A percentile compares a stretch with the other conserved stretches of the same genome.
Evolutionary conservation across 495 filamentous ascomycete genomes (phyloP).

Genomic region (Neurospora sublineolata): DNA sequence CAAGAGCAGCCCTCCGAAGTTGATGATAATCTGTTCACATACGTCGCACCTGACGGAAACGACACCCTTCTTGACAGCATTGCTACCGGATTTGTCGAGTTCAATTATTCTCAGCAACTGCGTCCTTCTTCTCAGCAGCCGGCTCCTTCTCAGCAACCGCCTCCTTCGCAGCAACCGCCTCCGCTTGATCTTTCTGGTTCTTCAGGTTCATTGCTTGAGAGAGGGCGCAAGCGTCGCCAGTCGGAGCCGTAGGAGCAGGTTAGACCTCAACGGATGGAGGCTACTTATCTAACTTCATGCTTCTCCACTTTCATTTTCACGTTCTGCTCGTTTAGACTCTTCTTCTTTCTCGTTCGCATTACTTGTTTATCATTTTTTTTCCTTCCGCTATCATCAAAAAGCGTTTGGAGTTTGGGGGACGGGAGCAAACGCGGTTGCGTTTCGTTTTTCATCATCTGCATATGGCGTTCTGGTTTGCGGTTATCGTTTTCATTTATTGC

Average conservation of each 20-base stretch:
- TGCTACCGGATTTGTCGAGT: neutral
- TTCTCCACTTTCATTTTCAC: neutral
- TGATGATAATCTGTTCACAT: neutral
- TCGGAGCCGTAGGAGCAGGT: neutral
- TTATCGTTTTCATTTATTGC: neutral
- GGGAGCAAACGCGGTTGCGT: neutral
- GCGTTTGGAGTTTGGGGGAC: neutral
- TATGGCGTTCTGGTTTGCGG: neutral
- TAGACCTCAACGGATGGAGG: neutral
- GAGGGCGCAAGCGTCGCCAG: neutral
- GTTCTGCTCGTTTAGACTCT: neutral
- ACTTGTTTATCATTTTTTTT: neutral
- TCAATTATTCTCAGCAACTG: neutral
- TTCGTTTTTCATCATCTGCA: neutral
- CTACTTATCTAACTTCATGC: neutral
- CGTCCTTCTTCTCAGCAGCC: neutral
- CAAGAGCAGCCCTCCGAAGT: neutral
- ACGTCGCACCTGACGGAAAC: neutral
- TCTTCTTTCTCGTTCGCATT: neutral
- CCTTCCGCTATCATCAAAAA: neutral
- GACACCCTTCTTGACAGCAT: neutral
- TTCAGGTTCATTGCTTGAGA: neutral
- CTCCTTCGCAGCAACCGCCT: neutral
- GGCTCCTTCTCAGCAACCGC: neutral
- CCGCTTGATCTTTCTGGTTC: neutral